Conservation (phyloP, 106 monocot genomes). For the Vanilla planifolia region DNA sequence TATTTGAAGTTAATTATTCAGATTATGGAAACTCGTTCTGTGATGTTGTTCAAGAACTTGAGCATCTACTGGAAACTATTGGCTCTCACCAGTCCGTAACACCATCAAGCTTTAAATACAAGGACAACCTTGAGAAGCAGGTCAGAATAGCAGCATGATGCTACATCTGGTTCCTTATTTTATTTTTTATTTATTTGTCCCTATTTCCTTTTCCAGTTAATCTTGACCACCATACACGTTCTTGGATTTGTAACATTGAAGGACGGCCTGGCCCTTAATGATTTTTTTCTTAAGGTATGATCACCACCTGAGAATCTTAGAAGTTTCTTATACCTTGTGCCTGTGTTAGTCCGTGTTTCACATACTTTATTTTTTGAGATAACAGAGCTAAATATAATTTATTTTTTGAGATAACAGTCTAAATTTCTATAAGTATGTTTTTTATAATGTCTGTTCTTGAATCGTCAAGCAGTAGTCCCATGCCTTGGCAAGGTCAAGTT, state of each 20-base stretch:
- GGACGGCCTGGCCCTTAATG: constrained; percentile 66
- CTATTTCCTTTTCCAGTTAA: constrained; percentile 40
- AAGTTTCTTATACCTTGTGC: neutral
- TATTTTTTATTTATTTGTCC: constrained; percentile 1
- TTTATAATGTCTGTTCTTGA: neutral
- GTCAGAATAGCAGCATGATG: constrained; percentile 18
- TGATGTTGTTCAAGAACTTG: constrained; percentile 79
- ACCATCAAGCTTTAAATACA: constrained; percentile 69
- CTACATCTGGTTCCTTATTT: neutral
- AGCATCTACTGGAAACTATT: constrained; percentile 70
- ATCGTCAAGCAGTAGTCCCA: too few relatives aligned
- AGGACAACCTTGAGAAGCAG: constrained; percentile 85
- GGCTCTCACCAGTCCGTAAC: constrained; percentile 27
- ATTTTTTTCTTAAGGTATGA: constrained; percentile 76
- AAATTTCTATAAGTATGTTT: neutral
- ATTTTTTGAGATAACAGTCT: neutral
- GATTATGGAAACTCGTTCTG: constrained; percentile 90
- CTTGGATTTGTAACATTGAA: constrained; percentile 53
- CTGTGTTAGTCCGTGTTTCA: too few relatives aligned
- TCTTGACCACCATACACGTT: constrained; percentile 69
- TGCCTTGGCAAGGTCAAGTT: too few relatives aligned
- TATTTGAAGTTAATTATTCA: constrained; percentile 22
- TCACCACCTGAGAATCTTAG: neutral
- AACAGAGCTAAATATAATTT: neutral
- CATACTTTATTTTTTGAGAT: neutral